Percentiles rank a stretch among this genome's conserved stretches.
phyloP scores from a whole-genome alignment of 2,329 filamentous ascomycete genomes.

The Mycosphaerella sp. region DNA sequence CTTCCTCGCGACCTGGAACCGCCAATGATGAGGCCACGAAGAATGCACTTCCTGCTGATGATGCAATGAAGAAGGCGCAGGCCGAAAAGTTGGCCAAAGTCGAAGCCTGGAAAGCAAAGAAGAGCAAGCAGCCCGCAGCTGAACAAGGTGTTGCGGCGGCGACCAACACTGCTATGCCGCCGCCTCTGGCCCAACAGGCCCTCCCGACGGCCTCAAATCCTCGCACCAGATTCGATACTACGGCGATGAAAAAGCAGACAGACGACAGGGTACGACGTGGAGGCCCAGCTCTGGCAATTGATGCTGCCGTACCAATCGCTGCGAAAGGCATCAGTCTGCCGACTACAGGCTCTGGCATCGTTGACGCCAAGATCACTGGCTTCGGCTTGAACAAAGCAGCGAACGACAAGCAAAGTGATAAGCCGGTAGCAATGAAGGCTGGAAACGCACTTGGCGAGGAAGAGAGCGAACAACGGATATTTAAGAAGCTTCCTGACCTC shows the following conservation, averaged over 20 bases:
- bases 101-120: conserved; percentile 50
- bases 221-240: conserved; percentile 77
- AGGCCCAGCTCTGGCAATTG: conserved; percentile 50
- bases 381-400: conserved; percentile 73
- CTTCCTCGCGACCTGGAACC: conserved; percentile 14
- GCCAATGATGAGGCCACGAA: conserved; percentile 9
- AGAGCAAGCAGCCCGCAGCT: conserved; percentile 1
- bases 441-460: conserved; percentile 84
- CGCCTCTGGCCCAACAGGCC: not conserved
- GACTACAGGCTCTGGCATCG: conserved; percentile 6
- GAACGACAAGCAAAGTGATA: conserved; percentile 51
- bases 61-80: conserved; percentile 74
- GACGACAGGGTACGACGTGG: conserved; percentile 46
- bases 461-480: conserved; percentile 75
- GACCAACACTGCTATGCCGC: not conserved
- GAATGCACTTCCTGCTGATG: conserved; percentile 30
- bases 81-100: conserved; percentile 62
- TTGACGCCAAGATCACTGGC: conserved; percentile 62
- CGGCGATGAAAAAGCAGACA: conserved; percentile 75
- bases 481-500: conserved; percentile 79
- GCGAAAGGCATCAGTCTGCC: conserved; percentile 30
- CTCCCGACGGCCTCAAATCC: conserved; percentile 38
- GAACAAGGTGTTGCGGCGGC: conserved; percentile 1
- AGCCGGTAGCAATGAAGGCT: conserved; percentile 57
- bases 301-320: conserved; percentile 43